phyloP scores from a whole-genome alignment of 1,139 yeast genomes.

The Sugiyamaella japonica region DNA sequence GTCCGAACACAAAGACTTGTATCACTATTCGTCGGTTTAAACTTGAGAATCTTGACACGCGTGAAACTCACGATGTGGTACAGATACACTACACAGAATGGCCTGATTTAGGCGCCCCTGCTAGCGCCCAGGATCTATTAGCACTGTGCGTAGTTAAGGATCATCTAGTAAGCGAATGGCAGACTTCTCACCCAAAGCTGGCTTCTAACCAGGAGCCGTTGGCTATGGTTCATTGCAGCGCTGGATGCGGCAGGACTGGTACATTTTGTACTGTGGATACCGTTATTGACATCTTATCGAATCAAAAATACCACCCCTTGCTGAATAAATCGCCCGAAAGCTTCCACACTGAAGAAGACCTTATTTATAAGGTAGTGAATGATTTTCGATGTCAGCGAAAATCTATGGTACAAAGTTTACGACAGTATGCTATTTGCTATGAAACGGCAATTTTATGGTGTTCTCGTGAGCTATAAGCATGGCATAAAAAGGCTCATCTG shows the following conservation, averaged over 20 bases:
- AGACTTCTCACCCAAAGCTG: not conserved
- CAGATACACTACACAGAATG: slow-evolving; percentile 74
- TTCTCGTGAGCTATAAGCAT: slow-evolving; percentile 14
- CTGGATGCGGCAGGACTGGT: slow-evolving; percentile 93
- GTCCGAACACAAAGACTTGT: slow-evolving; percentile 18
- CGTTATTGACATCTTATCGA: slow-evolving; percentile 49
- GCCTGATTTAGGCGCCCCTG: slow-evolving; percentile 82
- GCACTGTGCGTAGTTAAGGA: slow-evolving; percentile 53
- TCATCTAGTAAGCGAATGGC: slow-evolving; percentile 24
- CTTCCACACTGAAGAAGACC: slow-evolving; percentile 43
- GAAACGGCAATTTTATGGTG: slow-evolving; percentile 48
- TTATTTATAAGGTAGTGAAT: slow-evolving; percentile 56
- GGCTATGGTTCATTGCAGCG: slow-evolving; percentile 80
- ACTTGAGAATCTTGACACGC: slow-evolving; percentile 17
- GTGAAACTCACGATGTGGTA: slow-evolving; percentile 43
- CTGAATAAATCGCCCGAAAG: not conserved
- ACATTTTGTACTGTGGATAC: slow-evolving; percentile 77
- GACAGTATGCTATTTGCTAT: slow-evolving; percentile 73
- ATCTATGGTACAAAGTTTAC: slow-evolving; percentile 79
- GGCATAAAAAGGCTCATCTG: not conserved
- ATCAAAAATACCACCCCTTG: slow-evolving; percentile 19
- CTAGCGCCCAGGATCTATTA: slow-evolving; percentile 52
- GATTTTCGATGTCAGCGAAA: slow-evolving; percentile 69
- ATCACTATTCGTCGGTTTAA: slow-evolving; percentile 31
- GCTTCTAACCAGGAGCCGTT: slow-evolving; percentile 23